phyloP scores from a whole-genome alignment of 306 rosid species.

The Acacia confusa region DNA sequence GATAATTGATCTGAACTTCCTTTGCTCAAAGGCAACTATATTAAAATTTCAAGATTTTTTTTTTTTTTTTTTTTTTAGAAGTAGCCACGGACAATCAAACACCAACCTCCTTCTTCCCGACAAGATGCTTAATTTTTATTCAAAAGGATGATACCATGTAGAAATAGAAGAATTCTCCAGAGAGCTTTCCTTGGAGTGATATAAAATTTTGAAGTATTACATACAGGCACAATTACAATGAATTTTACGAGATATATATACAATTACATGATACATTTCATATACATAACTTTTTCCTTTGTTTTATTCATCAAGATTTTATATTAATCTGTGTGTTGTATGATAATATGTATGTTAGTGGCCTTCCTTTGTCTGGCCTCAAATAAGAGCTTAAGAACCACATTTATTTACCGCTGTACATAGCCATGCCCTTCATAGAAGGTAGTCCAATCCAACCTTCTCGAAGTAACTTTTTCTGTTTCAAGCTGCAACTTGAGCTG shows the following conservation, averaged over 20 bases:
- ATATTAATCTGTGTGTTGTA: slow-evolving; percentile 4
- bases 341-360: slow-evolving; percentile 30
- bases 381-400: slow-evolving; percentile 21
- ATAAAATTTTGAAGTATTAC: not conserved
- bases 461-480: not conserved
- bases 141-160: not conserved
- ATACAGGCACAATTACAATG: slow-evolving; percentile 30
- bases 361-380: slow-evolving; percentile 16
- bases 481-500: slow-evolving; percentile 79
- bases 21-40: not conserved
- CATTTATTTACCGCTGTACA: slow-evolving; percentile 33
- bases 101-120: not conserved
- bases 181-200: slow-evolving; percentile 2
- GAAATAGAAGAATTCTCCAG: slow-evolving; percentile 11
- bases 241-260: slow-evolving; percentile 20
- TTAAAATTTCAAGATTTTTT: not conserved
- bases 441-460: not conserved
- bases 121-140: not conserved
- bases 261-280: slow-evolving; percentile 16
- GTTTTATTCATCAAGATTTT: slow-evolving; percentile 4
- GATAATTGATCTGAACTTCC: not conserved
- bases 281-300: slow-evolving; percentile 20
- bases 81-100: not conserved
- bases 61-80: not conserved
- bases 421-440: slow-evolving; percentile 31